phyloP scores from a whole-genome alignment of 2,329 filamentous ascomycete genomes.

The Xylaria digitata region DNA sequence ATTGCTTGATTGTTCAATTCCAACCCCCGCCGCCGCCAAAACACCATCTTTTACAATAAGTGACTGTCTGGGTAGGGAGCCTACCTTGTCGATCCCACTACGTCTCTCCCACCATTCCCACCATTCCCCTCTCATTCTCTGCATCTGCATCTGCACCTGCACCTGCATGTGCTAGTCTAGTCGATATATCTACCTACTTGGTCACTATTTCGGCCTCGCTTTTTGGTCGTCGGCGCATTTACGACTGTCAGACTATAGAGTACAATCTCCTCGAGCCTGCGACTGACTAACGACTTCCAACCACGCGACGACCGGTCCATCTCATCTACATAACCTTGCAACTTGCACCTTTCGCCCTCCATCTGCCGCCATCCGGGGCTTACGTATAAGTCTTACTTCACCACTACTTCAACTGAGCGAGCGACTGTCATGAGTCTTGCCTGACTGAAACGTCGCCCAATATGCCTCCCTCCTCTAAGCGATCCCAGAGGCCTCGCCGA shows the following conservation, averaged over 20 bases:
- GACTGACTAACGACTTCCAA: not conserved
- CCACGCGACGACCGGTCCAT: not conserved
- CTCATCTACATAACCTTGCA: conserved; percentile 5
- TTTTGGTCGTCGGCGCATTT: conserved; percentile 8
- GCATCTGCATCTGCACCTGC: not conserved
- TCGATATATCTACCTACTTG: no score
- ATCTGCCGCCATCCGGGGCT: not conserved
- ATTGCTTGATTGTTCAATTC: conserved; percentile 35
- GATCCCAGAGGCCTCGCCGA: conserved; percentile 53
- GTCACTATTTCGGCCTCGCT: not conserved
- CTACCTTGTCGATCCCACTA: conserved; percentile 10
- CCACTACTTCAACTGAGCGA: conserved; percentile 10
- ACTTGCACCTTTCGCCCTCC: conserved; percentile 5
- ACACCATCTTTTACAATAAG: conserved; percentile 23
- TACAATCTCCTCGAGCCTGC: not conserved
- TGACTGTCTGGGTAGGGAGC: not conserved
- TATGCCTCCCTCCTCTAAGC: conserved; percentile 56
- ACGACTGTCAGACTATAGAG: conserved; percentile 1
- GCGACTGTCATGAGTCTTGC: conserved; percentile 41
- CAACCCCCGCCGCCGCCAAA: conserved; percentile 27
- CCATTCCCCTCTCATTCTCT: no score
- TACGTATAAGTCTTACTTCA: conserved; percentile 6
- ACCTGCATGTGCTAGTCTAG: not conserved
- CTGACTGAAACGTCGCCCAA: conserved; percentile 32
- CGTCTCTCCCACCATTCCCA: conserved; percentile 5